Evolutionary conservation across 2,329 filamentous ascomycete species (phyloP), one percentile per base, ranked within the genome.

Genomic region (Calycina marina): DNA sequence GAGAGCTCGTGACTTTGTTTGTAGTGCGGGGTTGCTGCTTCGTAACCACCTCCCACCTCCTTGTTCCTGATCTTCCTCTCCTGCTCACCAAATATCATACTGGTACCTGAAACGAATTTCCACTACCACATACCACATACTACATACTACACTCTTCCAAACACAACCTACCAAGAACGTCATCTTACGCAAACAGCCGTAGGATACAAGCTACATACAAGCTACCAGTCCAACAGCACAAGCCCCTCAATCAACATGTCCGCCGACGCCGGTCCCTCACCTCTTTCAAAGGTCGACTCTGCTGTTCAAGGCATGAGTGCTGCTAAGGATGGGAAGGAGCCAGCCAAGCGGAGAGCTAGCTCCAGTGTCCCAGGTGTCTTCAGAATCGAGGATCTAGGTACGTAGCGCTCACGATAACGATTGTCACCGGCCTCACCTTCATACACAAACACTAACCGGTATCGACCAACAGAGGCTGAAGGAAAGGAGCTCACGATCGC

Each of bases 221-320:
- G n/a, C n/a, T n/a, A n/a, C n/a, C n/a, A n/a, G n/a, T n/a, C n/a
- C n/a, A n/a, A n/a, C n/a, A n/a, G n/a, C n/a, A n/a, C n/a, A n/a
- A n/a, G n/a, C n/a, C n/a, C n/a, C n/a, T n/a, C n/a, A n/a, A n/a
- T 34, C 52, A 72, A 34, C 54, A 72, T 76, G 70, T 62, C 70
- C 50, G 59, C 63, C 42, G 45, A 57, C 35, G 54, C 56, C 45
- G 40, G 40, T 31, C n/a, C 48, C 39, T 42, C 48, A 42, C 70
- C 77, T 51, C 72, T 93, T 55, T 69, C 71, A 60, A 93, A 92
- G 67, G 75, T 93, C 63, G 86, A 94, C 61, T 93, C 86, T 39
- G 84, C 83, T 63, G 74, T 92, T 53, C 76, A 84, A 55, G 82
- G 83, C 58, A 59, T 86, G 49, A 9, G n/a, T n/a, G 69, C 72